A percentile compares a stretch with the other conserved stretches of the same genome.
These are phyloP conservation scores for Candida sanyaensis DNA, from an alignment of 1,139 yeast species.

Conservation along the genomic window DNA sequence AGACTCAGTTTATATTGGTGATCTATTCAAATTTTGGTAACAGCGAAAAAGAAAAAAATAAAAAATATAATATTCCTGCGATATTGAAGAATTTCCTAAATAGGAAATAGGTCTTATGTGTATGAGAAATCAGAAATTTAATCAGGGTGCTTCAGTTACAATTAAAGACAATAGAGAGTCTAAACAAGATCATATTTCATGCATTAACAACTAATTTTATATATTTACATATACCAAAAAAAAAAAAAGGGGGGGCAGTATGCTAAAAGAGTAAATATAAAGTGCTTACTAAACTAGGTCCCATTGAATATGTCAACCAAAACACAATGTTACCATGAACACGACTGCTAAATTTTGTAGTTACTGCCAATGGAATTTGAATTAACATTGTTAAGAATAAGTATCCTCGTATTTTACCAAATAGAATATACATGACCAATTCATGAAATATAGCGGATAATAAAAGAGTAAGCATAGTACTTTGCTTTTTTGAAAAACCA, in stretches of 20 bases:
- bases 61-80: no score
- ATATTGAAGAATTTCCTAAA: neutral
- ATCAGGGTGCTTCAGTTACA: no score
- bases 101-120: neutral
- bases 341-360: conserved; percentile 52
- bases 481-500: conserved; percentile 61
- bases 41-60: no score
- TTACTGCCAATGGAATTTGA: conserved; percentile 65
- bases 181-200: neutral
- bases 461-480: conserved; percentile 79
- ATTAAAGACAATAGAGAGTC: no score
- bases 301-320: conserved; percentile 90
- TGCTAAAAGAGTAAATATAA: conserved; percentile 73
- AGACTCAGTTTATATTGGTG: no score
- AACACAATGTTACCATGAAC: conserved; percentile 78
- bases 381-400: conserved; percentile 79
- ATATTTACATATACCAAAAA: neutral
- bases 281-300: conserved; percentile 88
- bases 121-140: neutral
- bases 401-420: conserved; percentile 78
- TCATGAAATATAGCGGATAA: conserved; percentile 86
- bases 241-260: neutral
- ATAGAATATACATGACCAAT: conserved; percentile 86
- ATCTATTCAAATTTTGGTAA: no score
- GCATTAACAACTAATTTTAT: no score